These are phyloP conservation scores for Gentiana dahurica DNA, from an alignment of 257 asterid genomes.

Conservation along the genomic window DNA sequence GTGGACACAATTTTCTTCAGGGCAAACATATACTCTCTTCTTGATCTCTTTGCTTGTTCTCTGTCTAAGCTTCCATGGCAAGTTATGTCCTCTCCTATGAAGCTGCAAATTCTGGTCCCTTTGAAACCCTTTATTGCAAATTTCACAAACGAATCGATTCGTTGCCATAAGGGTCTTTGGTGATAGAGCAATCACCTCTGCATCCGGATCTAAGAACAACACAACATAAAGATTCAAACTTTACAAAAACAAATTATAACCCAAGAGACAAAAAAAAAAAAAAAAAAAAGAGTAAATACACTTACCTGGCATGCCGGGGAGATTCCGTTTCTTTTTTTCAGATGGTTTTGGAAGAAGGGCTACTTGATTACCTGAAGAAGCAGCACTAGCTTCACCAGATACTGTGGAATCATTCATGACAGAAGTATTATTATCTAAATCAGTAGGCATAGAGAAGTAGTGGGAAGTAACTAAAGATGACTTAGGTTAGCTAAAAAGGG, in stretches of 20 bases:
- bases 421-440: constrained; percentile 15
- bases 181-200: constrained; percentile 78
- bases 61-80: constrained; percentile 83
- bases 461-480: constrained; percentile 1
- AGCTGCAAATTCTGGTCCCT: constrained; percentile 93
- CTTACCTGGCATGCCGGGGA: constrained; percentile 94
- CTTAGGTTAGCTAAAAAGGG: constrained; percentile 12
- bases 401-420: constrained; percentile 21
- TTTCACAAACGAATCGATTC: constrained; percentile 77
- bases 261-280: background rate
- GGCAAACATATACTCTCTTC: constrained; percentile 80
- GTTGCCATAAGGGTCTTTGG: constrained; percentile 66
- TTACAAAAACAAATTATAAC: background rate
- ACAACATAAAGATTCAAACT: constrained; percentile 1
- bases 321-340: constrained; percentile 66
- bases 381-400: constrained; percentile 25
- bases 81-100: constrained; percentile 77
- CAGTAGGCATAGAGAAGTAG: constrained; percentile 12
- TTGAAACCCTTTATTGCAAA: constrained; percentile 78
- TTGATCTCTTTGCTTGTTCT: constrained; percentile 50
- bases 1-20: constrained; percentile 68
- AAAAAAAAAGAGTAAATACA: background rate
- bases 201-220: constrained; percentile 59
- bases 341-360: constrained; percentile 25
- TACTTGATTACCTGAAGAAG: constrained; percentile 21